Percentiles rank a stretch among this genome's conserved stretches.
Conservation (phyloP, 1,284 basidiomycete genomes). For the Sporisorium exsertum region DNA sequence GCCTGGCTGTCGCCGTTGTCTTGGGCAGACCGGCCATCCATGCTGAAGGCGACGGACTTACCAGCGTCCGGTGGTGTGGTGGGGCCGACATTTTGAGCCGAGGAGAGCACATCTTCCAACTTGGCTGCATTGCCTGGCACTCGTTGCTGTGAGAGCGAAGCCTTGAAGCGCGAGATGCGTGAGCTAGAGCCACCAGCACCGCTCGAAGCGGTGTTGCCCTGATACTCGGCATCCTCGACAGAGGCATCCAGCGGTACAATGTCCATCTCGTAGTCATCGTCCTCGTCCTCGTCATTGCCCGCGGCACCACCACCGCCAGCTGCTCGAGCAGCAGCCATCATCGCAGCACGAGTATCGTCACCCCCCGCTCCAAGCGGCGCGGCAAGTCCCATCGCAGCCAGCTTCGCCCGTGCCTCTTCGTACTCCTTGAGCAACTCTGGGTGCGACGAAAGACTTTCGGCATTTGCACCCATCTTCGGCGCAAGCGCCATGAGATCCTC, state of each 20-base stretch:
- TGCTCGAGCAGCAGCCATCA: constrained; percentile 13
- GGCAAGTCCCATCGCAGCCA: constrained; percentile 37
- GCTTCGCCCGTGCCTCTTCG: constrained; percentile 56
- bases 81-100: constrained; percentile 43
- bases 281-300: constrained; percentile 30
- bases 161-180: constrained; percentile 56
- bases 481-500: constrained; percentile 60
- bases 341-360: constrained; percentile 4
- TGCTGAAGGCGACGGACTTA: constrained; percentile 18
- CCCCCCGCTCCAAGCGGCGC: constrained; percentile 6
- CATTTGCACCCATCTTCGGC: constrained; percentile 51
- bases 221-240: constrained; percentile 43
- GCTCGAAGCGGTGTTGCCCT: constrained; percentile 31
- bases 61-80: not conserved
- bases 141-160: constrained; percentile 26
- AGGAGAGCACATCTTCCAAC: constrained; percentile 38
- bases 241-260: constrained; percentile 52
- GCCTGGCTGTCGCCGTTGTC: not conserved
- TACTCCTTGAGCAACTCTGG: constrained; percentile 63
- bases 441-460: constrained; percentile 32
- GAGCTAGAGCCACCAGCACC: constrained; percentile 12
- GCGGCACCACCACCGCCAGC: not conserved
- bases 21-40: constrained; percentile 24
- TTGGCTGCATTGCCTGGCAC: constrained; percentile 12
- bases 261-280: constrained; percentile 45